A percentile compares a stretch with the other conserved stretches of the same genome.
phyloP scores from a whole-genome alignment of 805 yeast genomes.

The Isabelozyma gotoi region DNA sequence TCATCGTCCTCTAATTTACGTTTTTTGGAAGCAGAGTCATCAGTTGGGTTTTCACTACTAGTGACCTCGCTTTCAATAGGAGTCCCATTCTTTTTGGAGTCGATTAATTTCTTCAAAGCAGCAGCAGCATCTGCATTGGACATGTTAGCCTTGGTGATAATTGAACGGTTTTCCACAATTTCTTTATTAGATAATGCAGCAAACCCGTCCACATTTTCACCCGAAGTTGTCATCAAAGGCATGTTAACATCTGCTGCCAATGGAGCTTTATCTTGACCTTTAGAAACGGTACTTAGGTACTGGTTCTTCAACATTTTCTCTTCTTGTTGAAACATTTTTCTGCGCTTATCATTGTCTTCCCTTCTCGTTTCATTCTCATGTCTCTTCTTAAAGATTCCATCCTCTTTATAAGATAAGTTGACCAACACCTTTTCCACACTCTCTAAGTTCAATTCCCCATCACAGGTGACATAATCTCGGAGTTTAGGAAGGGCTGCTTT shows the following conservation, averaged over 20 bases:
- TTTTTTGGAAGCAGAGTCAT: conserved; percentile 8
- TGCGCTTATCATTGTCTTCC: conserved; percentile 54
- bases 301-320: conserved; percentile 45
- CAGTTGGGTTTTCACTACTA: conserved; percentile 4
- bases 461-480: conserved; percentile 82
- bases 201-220: conserved; percentile 64
- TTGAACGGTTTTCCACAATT: conserved; percentile 60
- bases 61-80: conserved; percentile 12
- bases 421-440: conserved; percentile 72
- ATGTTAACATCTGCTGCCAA: conserved; percentile 64
- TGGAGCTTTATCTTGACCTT: conserved; percentile 78
- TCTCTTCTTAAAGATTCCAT: conserved; percentile 68
- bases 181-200: conserved; percentile 69
- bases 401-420: conserved; percentile 71
- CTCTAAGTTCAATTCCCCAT: conserved; percentile 75
- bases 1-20: conserved; percentile 19
- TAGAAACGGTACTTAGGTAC: conserved; percentile 53
- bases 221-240: conserved; percentile 76
- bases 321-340: conserved; percentile 49
- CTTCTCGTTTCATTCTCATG: conserved; percentile 70
- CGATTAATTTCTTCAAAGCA: conserved; percentile 43
- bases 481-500: conserved; percentile 64
- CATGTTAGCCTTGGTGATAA: conserved; percentile 66
- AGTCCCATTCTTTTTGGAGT: conserved; percentile 21
- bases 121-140: conserved; percentile 73